phyloP scores from a whole-genome alignment of 2,329 filamentous ascomycete species.

The Nigrospora osmanthi region DNA sequence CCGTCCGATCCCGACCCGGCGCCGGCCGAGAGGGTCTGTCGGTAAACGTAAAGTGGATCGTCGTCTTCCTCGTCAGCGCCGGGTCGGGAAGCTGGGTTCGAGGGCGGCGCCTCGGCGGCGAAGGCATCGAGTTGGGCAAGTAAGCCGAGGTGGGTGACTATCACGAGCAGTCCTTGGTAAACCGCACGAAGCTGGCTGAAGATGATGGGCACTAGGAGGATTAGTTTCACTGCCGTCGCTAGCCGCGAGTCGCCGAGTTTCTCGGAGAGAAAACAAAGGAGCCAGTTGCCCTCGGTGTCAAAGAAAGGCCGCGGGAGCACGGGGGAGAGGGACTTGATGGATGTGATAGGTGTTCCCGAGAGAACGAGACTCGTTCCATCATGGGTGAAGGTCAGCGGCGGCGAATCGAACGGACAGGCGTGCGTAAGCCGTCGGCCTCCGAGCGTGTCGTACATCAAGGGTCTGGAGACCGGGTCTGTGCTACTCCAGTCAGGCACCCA shows the following conservation, averaged over 20 bases:
- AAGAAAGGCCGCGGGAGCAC: not conserved
- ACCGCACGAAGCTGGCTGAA: not conserved
- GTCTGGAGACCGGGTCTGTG: not conserved
- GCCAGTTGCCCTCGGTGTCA: no score
- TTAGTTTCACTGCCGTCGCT: not conserved
- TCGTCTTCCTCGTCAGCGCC: not conserved
- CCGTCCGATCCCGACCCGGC: not conserved
- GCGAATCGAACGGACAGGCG: not conserved
- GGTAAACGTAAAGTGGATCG: not conserved
- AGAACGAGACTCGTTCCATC: not conserved
- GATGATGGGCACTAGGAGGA: not conserved
- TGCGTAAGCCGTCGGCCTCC: not conserved
- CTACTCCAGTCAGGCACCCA: slow-evolving; percentile 5
- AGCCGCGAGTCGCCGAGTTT: no score
- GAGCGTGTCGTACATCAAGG: slow-evolving; percentile 2
- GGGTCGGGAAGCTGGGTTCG: not conserved
- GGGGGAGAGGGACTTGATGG: not conserved
- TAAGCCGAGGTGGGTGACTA: not conserved
- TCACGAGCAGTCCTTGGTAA: not conserved
- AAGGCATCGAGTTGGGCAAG: not conserved
- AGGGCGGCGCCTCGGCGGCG: not conserved
- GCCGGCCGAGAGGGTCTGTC: not conserved
- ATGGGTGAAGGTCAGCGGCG: not conserved
- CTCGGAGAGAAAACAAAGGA: no score
- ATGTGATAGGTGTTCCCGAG: not conserved